Percentiles rank a stretch among this genome's conserved stretches.
These are phyloP conservation scores for Comarum palustre DNA, from an alignment of 306 rosid species.

Conservation along the genomic window DNA sequence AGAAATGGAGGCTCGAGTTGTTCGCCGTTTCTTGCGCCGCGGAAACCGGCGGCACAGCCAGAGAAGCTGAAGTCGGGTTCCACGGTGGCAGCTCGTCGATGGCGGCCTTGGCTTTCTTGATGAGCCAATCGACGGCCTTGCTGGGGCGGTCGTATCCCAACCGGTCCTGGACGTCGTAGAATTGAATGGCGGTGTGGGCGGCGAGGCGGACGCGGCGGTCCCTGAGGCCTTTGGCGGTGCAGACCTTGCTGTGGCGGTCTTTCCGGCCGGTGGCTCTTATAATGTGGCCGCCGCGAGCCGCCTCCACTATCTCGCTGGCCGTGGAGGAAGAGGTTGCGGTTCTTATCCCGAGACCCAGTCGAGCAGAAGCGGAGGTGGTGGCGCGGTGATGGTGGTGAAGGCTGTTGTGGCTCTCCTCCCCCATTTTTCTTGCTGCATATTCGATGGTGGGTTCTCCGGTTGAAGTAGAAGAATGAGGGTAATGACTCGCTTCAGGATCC, in stretches of 20 bases:
- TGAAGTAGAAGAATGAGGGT: slow-evolving; percentile 25
- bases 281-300: slow-evolving; percentile 86
- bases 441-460: slow-evolving; percentile 36
- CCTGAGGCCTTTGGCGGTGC: slow-evolving; percentile 84
- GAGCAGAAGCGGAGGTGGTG: slow-evolving; percentile 25
- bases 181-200: slow-evolving; percentile 84
- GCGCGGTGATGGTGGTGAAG: neutral
- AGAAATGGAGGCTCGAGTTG: neutral
- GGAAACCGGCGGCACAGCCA: neutral
- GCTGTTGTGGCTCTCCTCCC: slow-evolving; percentile 40
- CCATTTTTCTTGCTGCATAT: slow-evolving; percentile 74
- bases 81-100: slow-evolving; percentile 88
- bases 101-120: slow-evolving; percentile 76
- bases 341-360: slow-evolving; percentile 48
- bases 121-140: slow-evolving; percentile 94
- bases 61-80: slow-evolving; percentile 39
- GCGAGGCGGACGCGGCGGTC: slow-evolving; percentile 89
- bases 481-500: slow-evolving; percentile 71
- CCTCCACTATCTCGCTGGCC: slow-evolving; percentile 67
- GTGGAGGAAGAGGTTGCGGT: neutral
- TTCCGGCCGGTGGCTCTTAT: slow-evolving; percentile 74
- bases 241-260: slow-evolving; percentile 91
- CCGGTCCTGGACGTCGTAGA: slow-evolving; percentile 90
- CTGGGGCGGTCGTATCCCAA: slow-evolving; percentile 92
- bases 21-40: neutral